Base-by-base conservation (phyloP, 495 filamentous ascomycete genomes). In the Cairneyella variabilis region DNA sequence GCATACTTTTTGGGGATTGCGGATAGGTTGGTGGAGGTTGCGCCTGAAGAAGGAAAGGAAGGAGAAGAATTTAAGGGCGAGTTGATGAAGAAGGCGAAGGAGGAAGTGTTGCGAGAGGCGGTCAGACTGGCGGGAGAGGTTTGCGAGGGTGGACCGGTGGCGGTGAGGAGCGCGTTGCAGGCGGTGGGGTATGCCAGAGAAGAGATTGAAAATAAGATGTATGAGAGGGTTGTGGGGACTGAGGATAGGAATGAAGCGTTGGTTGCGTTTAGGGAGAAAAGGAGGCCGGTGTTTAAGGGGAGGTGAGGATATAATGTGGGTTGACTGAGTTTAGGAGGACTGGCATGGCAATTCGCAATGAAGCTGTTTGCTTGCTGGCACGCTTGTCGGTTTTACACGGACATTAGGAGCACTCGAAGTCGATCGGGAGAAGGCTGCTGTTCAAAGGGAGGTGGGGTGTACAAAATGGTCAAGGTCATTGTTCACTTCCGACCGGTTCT, bases 221-320 rank as follows among this genome's bases (percentile, higher is more conserved):
- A 97, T 69, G 80, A 85, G 58, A 71, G 78, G 23, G 90, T 96
- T 3, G 74, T 96, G 23, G 76, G 77, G 57, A 95, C 88, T 6
- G 82, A 90, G 65, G 92, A 97, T 75, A 77, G 91, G 51, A 71
- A 84, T 63, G 92, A 96, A 77, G 92, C 90, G 57, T 71, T 97
- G 64, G 74, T 64, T 57, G 92, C 92, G 27, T 97, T 97, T 74
- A 74, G 72, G 55, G 90, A 96, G 78, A 96, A 95, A 83, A 81
- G 92, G 66, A 91, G 80, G 75, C 90, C 91, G 21, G 77, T 81
- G 20, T 96, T 95, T 62, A 85, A 76, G 61, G 91, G 91, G 12
- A 65, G 71, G 59, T 81, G 32, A 54, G 21, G 3, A 14, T 27
- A 48, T 11, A 6, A 36, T 17, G 12, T 14, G 28, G 14, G 6